phyloP scores from a whole-genome alignment of 2,329 filamentous ascomycete species.

The Eutypa lata region DNA sequence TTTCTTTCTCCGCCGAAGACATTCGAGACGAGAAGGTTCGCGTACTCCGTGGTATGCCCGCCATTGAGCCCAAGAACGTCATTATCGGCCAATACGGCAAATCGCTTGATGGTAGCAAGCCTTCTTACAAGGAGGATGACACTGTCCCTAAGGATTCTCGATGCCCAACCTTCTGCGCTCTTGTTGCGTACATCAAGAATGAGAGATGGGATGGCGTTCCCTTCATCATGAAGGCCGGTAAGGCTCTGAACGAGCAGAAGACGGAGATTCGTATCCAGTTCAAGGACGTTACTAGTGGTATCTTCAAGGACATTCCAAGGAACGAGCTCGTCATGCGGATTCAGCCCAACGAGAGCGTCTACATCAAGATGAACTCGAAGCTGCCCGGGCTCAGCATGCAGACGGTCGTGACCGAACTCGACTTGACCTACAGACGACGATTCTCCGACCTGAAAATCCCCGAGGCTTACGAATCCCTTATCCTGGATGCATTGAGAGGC shows the following conservation, averaged over 20 bases:
- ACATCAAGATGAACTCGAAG: conserved; percentile 99
- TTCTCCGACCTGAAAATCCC: conserved; percentile 99
- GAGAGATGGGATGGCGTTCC: conserved; percentile 99
- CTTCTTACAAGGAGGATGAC: conserved; percentile 97
- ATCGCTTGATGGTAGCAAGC: conserved; percentile 93
- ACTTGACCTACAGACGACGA: conserved; percentile 94
- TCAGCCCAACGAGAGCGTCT: conserved; percentile 98
- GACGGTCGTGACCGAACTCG: conserved; percentile 96
- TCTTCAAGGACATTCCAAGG: conserved; percentile 99
- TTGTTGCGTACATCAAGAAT: conserved; percentile 99
- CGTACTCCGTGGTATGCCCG: conserved; percentile 86
- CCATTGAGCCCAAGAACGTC: conserved; percentile 98
- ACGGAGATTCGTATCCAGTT: conserved; percentile 99
- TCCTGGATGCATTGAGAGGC: conserved; percentile 95
- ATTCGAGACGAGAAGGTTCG: conserved; percentile 98
- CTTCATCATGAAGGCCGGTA: conserved; percentile 99
- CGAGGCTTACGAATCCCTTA: conserved; percentile 96
- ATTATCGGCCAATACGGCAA: conserved; percentile 99
- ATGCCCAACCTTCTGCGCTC: conserved; percentile 95
- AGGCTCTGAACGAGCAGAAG: conserved; percentile 99
- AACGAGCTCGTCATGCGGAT: conserved; percentile 99
- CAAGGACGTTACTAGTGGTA: conserved; percentile 98
- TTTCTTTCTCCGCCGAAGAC: conserved; percentile 97
- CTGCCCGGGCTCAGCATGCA: conserved; percentile 98
- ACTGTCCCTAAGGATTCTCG: conserved; percentile 96